phyloP scores from a whole-genome alignment of 257 asterid species.

The Solanum peruvianum region DNA sequence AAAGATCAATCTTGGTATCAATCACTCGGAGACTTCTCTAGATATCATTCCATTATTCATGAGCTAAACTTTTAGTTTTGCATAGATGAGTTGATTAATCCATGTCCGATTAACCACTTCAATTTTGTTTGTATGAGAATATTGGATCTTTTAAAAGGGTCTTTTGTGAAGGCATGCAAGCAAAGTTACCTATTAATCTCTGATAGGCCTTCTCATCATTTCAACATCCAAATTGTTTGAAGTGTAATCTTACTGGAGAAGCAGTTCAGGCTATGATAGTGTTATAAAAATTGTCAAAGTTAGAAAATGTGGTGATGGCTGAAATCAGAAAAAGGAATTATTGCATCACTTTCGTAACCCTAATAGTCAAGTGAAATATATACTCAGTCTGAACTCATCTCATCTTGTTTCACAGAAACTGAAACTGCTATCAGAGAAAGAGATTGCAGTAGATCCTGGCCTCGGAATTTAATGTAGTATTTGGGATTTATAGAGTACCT shows the following conservation, averaged over 20 bases:
- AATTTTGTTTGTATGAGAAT: not conserved
- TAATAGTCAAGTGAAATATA: not conserved
- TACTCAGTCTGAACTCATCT: not conserved
- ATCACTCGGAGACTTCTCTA: not conserved
- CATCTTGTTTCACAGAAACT: slow-evolving; percentile 55
- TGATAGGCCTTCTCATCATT: not conserved
- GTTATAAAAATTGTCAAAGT: not conserved
- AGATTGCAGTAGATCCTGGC: slow-evolving; percentile 25
- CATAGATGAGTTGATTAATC: not conserved
- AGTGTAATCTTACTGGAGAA: not conserved
- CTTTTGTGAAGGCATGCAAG: not conserved
- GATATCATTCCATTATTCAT: not conserved
- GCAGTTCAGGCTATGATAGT: not conserved
- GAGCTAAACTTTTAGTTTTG: not conserved
- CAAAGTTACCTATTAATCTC: not conserved
- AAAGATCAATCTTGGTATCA: not conserved
- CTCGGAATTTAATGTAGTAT: slow-evolving; percentile 18
- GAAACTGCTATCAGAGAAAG: slow-evolving; percentile 59
- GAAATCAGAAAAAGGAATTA: not conserved
- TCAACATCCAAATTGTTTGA: not conserved
- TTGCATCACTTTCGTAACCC: not conserved
- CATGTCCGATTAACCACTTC: not conserved
- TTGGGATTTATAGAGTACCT: not conserved
- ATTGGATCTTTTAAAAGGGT: not conserved
- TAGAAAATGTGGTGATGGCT: not conserved